Percentiles rank a stretch among this genome's conserved stretches.
Conservation (phyloP, 352 stramenopile genomes). For the Aphanomyces astaci region DNA sequence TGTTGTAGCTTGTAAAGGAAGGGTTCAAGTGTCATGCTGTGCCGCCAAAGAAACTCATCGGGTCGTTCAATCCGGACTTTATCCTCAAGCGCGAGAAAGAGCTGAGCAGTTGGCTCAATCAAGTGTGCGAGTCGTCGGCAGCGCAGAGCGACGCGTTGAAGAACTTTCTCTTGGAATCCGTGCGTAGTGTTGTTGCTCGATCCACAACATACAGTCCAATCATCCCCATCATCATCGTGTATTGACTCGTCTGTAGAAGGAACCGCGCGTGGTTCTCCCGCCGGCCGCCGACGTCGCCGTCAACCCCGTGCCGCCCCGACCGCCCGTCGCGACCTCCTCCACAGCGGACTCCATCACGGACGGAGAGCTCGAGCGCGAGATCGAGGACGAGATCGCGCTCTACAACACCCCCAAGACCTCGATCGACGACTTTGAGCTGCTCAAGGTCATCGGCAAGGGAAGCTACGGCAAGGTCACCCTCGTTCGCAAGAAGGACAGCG, state of each 20-base stretch:
- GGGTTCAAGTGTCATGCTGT: conserved; percentile 71
- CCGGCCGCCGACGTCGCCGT: background rate
- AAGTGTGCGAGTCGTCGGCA: conserved; percentile 68
- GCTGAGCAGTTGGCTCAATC: conserved; percentile 76
- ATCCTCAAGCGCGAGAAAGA: conserved; percentile 85
- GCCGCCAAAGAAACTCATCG: conserved; percentile 84
- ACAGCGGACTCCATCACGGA: conserved; percentile 18
- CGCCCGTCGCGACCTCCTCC: background rate
- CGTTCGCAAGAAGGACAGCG: conserved; percentile 69
- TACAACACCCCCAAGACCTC: conserved; percentile 86
- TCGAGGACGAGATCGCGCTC: conserved; percentile 35
- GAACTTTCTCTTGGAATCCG: conserved; percentile 72
- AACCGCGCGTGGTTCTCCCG: conserved; percentile 34
- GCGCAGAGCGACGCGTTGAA: conserved; percentile 61
- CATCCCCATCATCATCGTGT: too few relatives aligned
- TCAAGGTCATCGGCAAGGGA: conserved; percentile 80
- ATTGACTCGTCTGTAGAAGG: conserved; percentile 69
- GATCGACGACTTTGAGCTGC: conserved; percentile 83
- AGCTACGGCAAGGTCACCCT: conserved; percentile 83
- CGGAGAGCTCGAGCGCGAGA: conserved; percentile 29
- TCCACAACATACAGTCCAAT: too few relatives aligned
- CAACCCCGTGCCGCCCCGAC: background rate
- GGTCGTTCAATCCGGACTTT: conserved; percentile 85
- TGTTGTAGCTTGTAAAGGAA: conserved; percentile 47
- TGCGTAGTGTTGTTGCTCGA: conserved; percentile 33